Base-by-base conservation (phyloP, 2,329 filamentous ascomycete species). In the Tolypocladium tundrense region DNA sequence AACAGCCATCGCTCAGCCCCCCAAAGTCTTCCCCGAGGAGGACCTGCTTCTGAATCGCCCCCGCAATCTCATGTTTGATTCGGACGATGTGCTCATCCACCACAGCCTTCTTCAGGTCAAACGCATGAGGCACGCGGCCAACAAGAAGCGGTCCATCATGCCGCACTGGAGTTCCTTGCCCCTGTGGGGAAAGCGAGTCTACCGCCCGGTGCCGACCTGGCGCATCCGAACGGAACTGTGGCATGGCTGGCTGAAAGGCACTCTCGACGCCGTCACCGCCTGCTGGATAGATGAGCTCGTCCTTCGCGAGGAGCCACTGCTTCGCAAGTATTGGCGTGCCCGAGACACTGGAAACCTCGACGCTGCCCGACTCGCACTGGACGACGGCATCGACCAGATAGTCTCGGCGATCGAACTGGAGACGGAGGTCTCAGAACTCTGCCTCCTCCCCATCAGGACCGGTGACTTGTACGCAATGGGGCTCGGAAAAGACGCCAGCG, bases 251-350 rank as follows among this genome's bases (percentile, higher is more conserved):
- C 75, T 78, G 54, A 73, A 75, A 27, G 69, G 69, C 37, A 72
- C 73, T 39, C 69, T 80, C 14, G 78, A 81, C 54, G 78, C 75
- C 16, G 73, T 79, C 8, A 75, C 75, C 14, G 73, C 75, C 1
- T 76, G 77, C 59, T 79, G 76, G 73, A 72, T 79, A 66, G 78
- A 80, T 60, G 78, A 80, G 66, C 68, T 74, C 21, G 72, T 79
- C 14, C 66, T 80, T 2, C 72, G 78, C 14, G 67, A 73, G 60
- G 77, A 80, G 59, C 72, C 71, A 16, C 70, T 77, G 4, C 71
- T 80, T 7, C 63, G 67, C 11, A 68, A 68, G 10, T 80, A 80
- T 65, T 80, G 77, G 77, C 67, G 68, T 39, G 68, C 69, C 39
- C 73, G 77, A 40, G 73, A 78, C 55, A 64, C 68, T 40, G 76